phyloP scores from a whole-genome alignment of 495 filamentous ascomycete genomes.

The Penicillium paradoxum region DNA sequence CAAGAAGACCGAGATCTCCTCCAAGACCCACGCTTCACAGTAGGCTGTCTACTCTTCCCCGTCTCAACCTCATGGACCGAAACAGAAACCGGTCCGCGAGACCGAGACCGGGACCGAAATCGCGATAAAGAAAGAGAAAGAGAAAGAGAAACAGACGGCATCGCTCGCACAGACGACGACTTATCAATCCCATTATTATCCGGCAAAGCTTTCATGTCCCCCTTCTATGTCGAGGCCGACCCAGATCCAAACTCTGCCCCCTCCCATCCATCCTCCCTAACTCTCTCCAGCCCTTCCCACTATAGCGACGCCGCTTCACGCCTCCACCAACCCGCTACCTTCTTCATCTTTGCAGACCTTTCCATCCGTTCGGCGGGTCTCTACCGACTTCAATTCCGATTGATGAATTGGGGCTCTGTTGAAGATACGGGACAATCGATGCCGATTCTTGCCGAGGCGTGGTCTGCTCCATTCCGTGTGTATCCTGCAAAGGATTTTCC shows the following conservation, averaged over 20 bases:
- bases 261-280: slow-evolving; percentile 61
- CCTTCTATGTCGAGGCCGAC: slow-evolving; percentile 39
- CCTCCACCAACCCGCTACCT: slow-evolving; percentile 41
- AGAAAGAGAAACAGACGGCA: slow-evolving; percentile 10
- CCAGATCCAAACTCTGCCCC: slow-evolving; percentile 47
- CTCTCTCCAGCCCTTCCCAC: neutral
- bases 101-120: slow-evolving; percentile 53
- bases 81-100: slow-evolving; percentile 12
- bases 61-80: slow-evolving; percentile 31
- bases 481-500: slow-evolving; percentile 97
- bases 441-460: slow-evolving; percentile 59
- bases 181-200: slow-evolving; percentile 33
- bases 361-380: slow-evolving; percentile 82
- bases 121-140: slow-evolving; percentile 36
- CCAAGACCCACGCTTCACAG: slow-evolving; percentile 70
- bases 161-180: slow-evolving; percentile 22
- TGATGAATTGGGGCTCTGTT: slow-evolving; percentile 61
- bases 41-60: slow-evolving; percentile 67
- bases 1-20: slow-evolving; percentile 54
- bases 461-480: slow-evolving; percentile 80
- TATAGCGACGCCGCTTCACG: slow-evolving; percentile 14
- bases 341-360: slow-evolving; percentile 94
- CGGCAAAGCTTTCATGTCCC: slow-evolving; percentile 41
- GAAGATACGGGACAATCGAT: slow-evolving; percentile 53
- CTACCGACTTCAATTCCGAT: slow-evolving; percentile 79